Conservation (phyloP, 257 asterid genomes). For the Avicennia marina region DNA sequence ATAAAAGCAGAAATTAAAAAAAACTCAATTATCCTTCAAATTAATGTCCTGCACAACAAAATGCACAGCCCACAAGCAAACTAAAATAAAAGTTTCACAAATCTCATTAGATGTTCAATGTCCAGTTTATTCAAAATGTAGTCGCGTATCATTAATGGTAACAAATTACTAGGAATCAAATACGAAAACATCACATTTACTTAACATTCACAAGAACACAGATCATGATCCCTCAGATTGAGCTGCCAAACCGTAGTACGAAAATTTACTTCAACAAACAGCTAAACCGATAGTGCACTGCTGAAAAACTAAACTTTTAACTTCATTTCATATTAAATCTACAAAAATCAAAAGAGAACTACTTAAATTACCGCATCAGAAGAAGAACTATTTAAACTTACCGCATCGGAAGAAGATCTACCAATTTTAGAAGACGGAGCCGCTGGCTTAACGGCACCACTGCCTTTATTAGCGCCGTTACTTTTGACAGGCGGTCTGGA, state of each 20-base stretch:
- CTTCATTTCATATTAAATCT: background rate
- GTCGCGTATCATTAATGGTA: slow-evolving; percentile 11
- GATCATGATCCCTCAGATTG: too few relatives aligned
- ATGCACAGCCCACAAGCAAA: slow-evolving; percentile 7
- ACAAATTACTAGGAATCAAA: too few relatives aligned
- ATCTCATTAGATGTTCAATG: slow-evolving; percentile 1
- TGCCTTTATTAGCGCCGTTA: slow-evolving; percentile 30
- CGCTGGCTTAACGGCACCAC: slow-evolving; percentile 32
- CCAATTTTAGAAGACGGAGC: slow-evolving; percentile 43
- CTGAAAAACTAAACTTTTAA: background rate
- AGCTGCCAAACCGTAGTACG: slow-evolving; percentile 8
- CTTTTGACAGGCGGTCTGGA: slow-evolving; percentile 47
- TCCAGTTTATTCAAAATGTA: background rate
- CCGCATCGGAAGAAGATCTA: slow-evolving; percentile 97
- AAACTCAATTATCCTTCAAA: slow-evolving; percentile 16
- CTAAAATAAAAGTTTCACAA: slow-evolving; percentile 1
- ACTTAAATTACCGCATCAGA: background rate
- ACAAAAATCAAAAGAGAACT: background rate
- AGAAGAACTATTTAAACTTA: slow-evolving; percentile 17
- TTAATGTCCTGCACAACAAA: slow-evolving; percentile 3
- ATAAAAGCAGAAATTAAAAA: slow-evolving; percentile 1
- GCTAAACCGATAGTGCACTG: slow-evolving; percentile 16
- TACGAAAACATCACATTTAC: background rate
- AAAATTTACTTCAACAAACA: slow-evolving; percentile 7
- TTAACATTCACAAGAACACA: background rate